Evolutionary conservation across 2,329 filamentous ascomycete genomes (phyloP), one percentile per base, ranked within the genome.

Genomic region (Diaporthe amygdali): DNA sequence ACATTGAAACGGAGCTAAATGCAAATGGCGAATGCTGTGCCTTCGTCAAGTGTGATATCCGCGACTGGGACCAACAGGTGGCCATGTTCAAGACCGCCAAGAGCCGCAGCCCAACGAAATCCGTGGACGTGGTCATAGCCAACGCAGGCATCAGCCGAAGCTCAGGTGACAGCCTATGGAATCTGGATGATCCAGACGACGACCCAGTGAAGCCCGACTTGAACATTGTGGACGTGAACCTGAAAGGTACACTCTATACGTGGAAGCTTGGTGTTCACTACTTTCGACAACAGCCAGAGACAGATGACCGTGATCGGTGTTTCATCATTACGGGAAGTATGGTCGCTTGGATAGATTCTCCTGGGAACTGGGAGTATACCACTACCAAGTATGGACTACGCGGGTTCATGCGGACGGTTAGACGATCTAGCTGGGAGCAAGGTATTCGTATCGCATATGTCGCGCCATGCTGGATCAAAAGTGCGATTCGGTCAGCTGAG

Each of bases 271-370:
- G 84, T 0, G 77, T 85, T 10, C 83, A 86, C 72, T 85, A 85
- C 71, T 86, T 86, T 74, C 76, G 83, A 2, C 78, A 81, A 54
- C 81, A 83, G 41, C 81, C 82, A 0, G 80, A 81, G 20, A 77
- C 73, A 0, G 75, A 79, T 0, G 79, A 81, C 0, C 76, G 81
- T 8, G 84, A 87, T 70, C 80, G 85, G 1, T 85, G 84, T 69
- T 82, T 88, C 46, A 84, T 88, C 59, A 82, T 88, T 27, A 86
- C 82, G 0, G 83, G 83, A 5, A 85, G 83, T 68, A 81, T 88
- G 76, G 84, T 84, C 0, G 82, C 81, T 0, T 88, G 82, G 75
- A 82, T 86, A 56, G 86, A 68, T 20, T 68, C 66, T 3, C 68
- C 74, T 64, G 81, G 82, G 20, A 80, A 80, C 46, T 79, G 79